phyloP scores from a whole-genome alignment of 257 asterid species.

The Gynochthodes officinalis region DNA sequence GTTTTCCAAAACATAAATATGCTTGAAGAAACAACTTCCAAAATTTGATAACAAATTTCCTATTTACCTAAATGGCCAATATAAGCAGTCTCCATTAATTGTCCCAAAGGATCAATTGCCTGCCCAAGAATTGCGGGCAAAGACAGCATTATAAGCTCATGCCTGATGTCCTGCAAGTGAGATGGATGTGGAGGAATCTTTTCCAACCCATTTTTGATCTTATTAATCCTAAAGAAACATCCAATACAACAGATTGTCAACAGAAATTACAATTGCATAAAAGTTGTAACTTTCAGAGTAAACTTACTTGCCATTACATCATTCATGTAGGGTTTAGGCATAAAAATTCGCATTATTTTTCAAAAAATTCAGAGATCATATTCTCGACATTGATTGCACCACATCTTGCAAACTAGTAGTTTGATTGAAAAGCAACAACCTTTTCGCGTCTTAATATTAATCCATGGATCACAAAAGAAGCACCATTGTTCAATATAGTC shows the following conservation, averaged over 20 bases:
- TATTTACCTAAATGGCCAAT: constrained; percentile 79
- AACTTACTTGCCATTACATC: background rate
- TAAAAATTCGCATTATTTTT: too few species aligned
- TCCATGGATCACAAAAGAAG: background rate
- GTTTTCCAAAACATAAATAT: background rate
- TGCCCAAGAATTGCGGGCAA: constrained; percentile 93
- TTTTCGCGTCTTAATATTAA: background rate
- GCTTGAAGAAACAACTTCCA: background rate
- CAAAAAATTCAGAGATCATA: too few species aligned
- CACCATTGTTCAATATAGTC: too few species aligned
- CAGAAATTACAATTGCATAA: background rate
- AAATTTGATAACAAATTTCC: background rate
- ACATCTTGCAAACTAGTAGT: background rate
- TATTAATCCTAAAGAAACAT: constrained; percentile 13
- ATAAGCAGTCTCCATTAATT: constrained; percentile 85
- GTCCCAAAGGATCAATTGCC: constrained; percentile 78
- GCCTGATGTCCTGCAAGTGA: constrained; percentile 40
- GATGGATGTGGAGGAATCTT: constrained; percentile 26
- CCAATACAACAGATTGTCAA: background rate
- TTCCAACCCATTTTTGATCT: constrained; percentile 24
- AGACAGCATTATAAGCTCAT: constrained; percentile 64
- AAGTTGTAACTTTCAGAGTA: background rate
- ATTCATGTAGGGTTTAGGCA: background rate
- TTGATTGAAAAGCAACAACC: background rate
- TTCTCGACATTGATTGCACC: too few species aligned